Percentiles rank a stretch among this genome's conserved stretches.
Conservation (phyloP, 2,329 filamentous ascomycete genomes). For the Apiospora koreana region DNA sequence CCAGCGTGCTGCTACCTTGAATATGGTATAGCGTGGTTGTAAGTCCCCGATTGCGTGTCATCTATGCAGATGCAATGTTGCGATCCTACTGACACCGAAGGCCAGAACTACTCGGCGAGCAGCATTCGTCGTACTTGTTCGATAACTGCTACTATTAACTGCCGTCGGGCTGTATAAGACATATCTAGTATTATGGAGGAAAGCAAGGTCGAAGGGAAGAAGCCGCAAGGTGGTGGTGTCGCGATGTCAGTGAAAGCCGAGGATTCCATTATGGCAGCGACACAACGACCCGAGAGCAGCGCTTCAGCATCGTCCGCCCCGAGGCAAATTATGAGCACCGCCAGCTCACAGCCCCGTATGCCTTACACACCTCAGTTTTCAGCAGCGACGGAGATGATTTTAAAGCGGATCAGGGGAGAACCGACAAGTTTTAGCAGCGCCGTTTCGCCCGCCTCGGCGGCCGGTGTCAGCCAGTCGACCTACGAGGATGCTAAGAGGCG, state of each 20-base stretch:
- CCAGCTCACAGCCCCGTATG: slow-evolving; percentile 24
- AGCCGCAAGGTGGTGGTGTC: not conserved
- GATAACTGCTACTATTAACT: not conserved
- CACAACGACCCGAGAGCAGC: not conserved
- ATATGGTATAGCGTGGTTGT: not conserved
- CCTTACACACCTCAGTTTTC: slow-evolving; percentile 36
- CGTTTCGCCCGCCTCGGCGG: slow-evolving; percentile 34
- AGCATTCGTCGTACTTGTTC: not conserved
- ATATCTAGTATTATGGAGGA: not conserved
- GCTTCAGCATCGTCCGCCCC: not conserved
- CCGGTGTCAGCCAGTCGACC: slow-evolving; percentile 34
- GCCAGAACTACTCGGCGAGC: not conserved
- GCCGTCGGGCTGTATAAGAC: not conserved
- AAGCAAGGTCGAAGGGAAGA: not conserved
- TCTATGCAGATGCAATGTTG: not conserved
- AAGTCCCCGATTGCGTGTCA: not conserved
- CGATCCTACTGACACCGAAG: not conserved
- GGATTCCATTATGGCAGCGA: not conserved
- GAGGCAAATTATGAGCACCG: slow-evolving; percentile 22
- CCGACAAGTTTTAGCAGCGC: slow-evolving; percentile 35
- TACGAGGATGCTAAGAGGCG: slow-evolving; percentile 42
- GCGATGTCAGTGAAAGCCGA: not conserved
- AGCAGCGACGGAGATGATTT: slow-evolving; percentile 41
- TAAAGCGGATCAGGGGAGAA: slow-evolving; percentile 38
- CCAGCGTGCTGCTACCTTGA: not conserved